These are phyloP conservation scores for Posidonia oceanica DNA, from an alignment of 116 monocot genomes.

Conservation along the genomic window DNA sequence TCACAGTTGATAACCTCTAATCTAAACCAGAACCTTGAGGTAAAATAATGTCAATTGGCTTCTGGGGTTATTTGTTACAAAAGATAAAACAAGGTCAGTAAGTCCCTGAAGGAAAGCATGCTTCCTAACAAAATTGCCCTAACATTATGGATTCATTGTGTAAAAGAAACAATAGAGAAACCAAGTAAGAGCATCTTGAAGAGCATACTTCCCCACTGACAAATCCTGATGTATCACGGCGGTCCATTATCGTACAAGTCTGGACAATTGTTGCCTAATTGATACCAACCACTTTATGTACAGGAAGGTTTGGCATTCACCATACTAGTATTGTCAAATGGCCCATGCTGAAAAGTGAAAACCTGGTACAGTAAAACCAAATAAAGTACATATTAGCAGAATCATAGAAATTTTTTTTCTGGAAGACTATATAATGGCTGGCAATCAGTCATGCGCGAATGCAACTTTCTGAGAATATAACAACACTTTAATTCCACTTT, in stretches of 20 bases:
- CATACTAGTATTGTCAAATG: too few relatives aligned
- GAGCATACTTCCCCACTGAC: constrained; percentile 45
- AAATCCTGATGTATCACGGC: constrained; percentile 54
- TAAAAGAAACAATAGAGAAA: background rate
- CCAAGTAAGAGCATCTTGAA: background rate
- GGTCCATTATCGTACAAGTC: constrained; percentile 35
- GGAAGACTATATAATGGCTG: too few relatives aligned
- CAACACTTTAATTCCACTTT: too few relatives aligned
- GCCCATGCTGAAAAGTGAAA: background rate
- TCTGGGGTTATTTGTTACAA: constrained; percentile 1
- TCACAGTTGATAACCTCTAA: background rate
- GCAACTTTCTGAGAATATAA: too few relatives aligned
- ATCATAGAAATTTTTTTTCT: too few relatives aligned
- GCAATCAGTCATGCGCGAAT: too few relatives aligned
- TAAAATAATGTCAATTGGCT: constrained; percentile 13
- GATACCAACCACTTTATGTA: background rate
- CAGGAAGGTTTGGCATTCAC: background rate
- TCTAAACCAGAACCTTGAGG: constrained; percentile 2
- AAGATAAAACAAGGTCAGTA: background rate
- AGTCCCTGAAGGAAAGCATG: background rate
- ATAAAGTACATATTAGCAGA: too few relatives aligned
- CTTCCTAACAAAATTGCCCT: background rate
- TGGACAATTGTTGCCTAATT: background rate
- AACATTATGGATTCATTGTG: background rate
- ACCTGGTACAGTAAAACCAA: background rate